Conservation (phyloP, 2,329 filamentous ascomycete genomes). For the Byssoonygena ceratinophila region DNA sequence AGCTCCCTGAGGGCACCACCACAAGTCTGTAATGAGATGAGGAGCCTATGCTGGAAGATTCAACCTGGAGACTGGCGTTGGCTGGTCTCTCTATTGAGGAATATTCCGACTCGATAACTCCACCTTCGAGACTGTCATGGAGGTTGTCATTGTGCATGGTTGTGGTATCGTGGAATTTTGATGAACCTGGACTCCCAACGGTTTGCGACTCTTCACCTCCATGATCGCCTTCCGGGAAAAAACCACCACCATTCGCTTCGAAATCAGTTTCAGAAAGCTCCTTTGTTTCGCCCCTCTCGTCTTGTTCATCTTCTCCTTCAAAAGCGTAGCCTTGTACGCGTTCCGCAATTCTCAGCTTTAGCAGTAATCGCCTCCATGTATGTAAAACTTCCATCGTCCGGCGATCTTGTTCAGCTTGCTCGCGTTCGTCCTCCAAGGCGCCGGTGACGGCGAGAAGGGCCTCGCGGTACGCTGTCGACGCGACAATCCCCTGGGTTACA, state of each 20-base stretch:
- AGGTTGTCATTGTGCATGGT: neutral
- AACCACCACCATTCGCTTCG: constrained; percentile 29
- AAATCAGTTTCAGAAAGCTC: constrained; percentile 23
- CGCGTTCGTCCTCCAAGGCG: constrained; percentile 56
- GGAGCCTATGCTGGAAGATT: neutral
- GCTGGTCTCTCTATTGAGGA: neutral
- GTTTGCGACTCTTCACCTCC: constrained; percentile 11
- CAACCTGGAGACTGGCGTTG: neutral
- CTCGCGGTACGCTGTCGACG: constrained; percentile 60
- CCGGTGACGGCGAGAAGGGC: constrained; percentile 60
- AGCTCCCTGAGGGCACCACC: constrained; percentile 21
- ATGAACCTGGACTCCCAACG: neutral
- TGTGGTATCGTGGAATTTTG: neutral
- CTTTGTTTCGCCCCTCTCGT: constrained; percentile 7
- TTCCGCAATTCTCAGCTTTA: constrained; percentile 59
- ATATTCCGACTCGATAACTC: constrained; percentile 17
- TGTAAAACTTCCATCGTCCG: constrained; percentile 42
- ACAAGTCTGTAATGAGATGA: constrained; percentile 23
- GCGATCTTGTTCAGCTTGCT: constrained; percentile 50
- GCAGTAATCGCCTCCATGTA: constrained; percentile 50
- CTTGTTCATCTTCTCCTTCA: constrained; percentile 28
- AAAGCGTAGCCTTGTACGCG: constrained; percentile 52
- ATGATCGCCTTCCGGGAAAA: constrained; percentile 28
- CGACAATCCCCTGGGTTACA: constrained; percentile 64
- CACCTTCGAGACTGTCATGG: constrained; percentile 12